These are phyloP conservation scores for Cyclanthera cordifolia DNA, from an alignment of 306 rosid genomes.

Conservation along the genomic window DNA sequence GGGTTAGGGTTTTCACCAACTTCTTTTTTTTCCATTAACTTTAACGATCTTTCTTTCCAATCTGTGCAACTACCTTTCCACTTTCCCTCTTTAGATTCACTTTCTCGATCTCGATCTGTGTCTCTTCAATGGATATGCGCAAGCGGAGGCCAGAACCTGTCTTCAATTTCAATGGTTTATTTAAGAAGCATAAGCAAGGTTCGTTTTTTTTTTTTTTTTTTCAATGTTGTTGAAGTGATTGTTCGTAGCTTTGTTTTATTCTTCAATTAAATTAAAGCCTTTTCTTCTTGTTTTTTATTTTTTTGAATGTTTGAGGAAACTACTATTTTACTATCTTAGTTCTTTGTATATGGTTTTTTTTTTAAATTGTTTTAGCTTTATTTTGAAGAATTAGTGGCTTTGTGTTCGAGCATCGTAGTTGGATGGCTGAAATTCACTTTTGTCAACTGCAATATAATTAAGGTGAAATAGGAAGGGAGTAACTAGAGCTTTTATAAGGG, in stretches of 20 bases:
- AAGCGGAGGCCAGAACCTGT: conserved; percentile 48
- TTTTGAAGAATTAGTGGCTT: background rate
- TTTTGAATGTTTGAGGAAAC: background rate
- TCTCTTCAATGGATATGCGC: conserved; percentile 36
- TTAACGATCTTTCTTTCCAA: background rate
- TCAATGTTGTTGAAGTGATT: background rate
- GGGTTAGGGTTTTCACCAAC: conserved; percentile 31
- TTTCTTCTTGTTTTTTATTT: background rate
- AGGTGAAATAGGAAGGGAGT: background rate
- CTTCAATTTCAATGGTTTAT: conserved; percentile 40
- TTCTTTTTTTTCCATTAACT: background rate
- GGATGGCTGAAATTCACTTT: background rate
- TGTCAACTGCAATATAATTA: background rate
- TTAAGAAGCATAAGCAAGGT: conserved; percentile 62
- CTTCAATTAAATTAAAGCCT: no score
- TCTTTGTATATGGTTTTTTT: background rate
- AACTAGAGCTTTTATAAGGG: background rate
- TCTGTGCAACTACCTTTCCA: background rate
- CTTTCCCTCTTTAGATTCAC: conserved; percentile 5
- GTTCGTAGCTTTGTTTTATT: no score
- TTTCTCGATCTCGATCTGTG: conserved; percentile 39
- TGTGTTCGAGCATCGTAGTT: background rate
- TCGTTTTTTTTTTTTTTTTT: no score
- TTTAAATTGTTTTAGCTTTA: no score
- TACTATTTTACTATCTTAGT: background rate